Evolutionary conservation across 225 moss, liverwort and hornwort genomes (phyloP).

Genomic region (Marchantia polymorpha): DNA sequence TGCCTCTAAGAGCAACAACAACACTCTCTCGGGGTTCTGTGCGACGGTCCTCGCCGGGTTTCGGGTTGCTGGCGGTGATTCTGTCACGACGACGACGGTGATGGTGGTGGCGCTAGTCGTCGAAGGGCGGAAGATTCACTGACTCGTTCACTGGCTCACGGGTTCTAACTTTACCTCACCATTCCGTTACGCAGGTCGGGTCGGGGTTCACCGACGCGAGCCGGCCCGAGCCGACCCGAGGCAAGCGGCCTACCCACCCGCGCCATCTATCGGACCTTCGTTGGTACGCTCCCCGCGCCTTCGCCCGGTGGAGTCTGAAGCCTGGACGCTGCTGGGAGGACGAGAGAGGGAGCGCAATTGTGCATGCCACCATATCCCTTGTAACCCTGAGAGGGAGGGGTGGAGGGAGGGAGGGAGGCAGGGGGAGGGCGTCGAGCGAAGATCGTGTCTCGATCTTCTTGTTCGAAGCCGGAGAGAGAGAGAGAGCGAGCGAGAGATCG

Average conservation of each 20-base stretch:
- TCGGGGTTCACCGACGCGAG: not conserved
- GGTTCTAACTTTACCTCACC: not conserved
- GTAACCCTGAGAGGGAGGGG: not conserved
- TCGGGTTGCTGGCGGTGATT: not conserved
- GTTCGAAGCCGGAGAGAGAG: not conserved
- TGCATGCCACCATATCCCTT: constrained; percentile 7
- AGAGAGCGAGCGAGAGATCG: not conserved
- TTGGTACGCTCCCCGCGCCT: not conserved
- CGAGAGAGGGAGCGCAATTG: not conserved
- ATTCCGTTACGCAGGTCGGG: not conserved
- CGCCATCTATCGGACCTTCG: not conserved
- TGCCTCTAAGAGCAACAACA: too few relatives aligned
- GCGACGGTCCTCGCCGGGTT: not conserved
- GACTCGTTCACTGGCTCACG: not conserved
- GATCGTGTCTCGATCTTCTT: not conserved
- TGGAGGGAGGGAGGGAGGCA: too few relatives aligned
- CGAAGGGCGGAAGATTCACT: not conserved
- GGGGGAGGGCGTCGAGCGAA: not conserved
- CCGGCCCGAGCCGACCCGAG: too few relatives aligned
- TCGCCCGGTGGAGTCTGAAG: not conserved
- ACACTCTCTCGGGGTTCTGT: not conserved
- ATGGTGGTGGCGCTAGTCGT: not conserved
- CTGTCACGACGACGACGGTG: not conserved
- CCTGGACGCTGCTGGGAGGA: not conserved
- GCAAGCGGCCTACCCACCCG: too few relatives aligned